Base-by-base conservation (phyloP, 768 basidiomycete genomes). In the Tylopilus plumbeoviolaceoides region DNA sequence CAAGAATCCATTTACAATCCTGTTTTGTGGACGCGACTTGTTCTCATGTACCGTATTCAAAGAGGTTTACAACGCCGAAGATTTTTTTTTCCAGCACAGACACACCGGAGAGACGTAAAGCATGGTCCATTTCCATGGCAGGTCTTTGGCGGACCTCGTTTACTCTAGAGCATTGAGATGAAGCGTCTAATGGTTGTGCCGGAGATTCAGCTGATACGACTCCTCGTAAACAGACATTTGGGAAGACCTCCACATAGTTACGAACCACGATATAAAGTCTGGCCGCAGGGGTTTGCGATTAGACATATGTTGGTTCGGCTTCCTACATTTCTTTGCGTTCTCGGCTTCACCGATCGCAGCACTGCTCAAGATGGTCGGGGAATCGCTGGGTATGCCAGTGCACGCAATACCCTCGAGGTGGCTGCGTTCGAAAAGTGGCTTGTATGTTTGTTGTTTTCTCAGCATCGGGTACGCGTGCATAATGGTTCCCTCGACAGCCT, bases 21-120 rank as follows among this genome's bases (percentile, higher is more conserved):
- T 97, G 7, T 95, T 91, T 68, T 81, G 91, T 64, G 94, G 94
- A 47, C 87, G 91, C 17, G 93, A 95, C 66, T 81, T 84, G 61
- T 95, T 95, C 68, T 95, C 93, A 2, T 87, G 87, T 63, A 69
- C 73, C 7, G 83, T 91, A 3, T 77, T 97, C 45, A 69, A 78
- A 47, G 75, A 85, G 50, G 68, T 95, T 2, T 71, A 87, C 51
- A 62, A 70, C 15, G 85, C 87, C 6, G 66, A 66, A 70, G 91
- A 92, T 88, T 50, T 25, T 48, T 51, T 51, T 50, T 51, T n/a
- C 9, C 6, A n/a, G 33, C 23, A 2, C 11, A 31, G 5, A 28
- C 46, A n/a, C 42, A 25, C 41, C 35, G 17, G 11, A 23, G 46
- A 50, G 31, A 31, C 53, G 42, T 40, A 21, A 31, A 27, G 25